phyloP scores from a whole-genome alignment of 805 yeast genomes.

The Komagataella ulmi region DNA sequence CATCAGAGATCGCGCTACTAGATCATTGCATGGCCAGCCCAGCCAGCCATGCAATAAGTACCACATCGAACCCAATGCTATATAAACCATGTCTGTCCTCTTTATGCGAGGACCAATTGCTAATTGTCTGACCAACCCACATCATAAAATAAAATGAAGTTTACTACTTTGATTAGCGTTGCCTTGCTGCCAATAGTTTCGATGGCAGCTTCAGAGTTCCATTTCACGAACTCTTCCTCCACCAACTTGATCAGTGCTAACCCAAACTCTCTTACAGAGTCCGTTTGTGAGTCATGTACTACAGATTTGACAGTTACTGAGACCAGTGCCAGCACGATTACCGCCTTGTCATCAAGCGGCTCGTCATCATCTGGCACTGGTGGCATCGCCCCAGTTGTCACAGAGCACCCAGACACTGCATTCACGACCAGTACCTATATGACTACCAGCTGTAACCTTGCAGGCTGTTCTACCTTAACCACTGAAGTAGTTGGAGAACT shows the following conservation, averaged over 20 bases:
- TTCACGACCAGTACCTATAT: background rate
- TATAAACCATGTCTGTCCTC: background rate
- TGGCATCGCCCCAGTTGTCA: conserved; percentile 8
- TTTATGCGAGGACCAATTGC: background rate
- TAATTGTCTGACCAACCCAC: background rate
- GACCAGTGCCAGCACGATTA: conserved; percentile 6
- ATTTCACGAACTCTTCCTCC: background rate
- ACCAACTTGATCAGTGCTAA: background rate
- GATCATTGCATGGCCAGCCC: background rate
- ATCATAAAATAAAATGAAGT: background rate
- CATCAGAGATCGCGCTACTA: background rate
- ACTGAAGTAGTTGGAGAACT: conserved; percentile 13
- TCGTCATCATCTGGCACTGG: conserved; percentile 4
- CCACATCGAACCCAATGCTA: background rate
- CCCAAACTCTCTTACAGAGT: background rate
- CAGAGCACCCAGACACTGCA: conserved; percentile 3
- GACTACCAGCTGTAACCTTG: conserved; percentile 3
- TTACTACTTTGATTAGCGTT: background rate
- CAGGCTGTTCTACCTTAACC: conserved; percentile 10
- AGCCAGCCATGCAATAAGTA: background rate
- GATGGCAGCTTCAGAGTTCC: background rate
- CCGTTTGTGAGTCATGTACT: conserved; percentile 4
- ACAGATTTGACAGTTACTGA: conserved; percentile 8
- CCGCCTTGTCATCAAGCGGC: background rate
- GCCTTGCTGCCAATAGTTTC: background rate